Evolutionary conservation across 2,329 filamentous ascomycete species (phyloP).

Genomic region (Xylariaceae sp.): DNA sequence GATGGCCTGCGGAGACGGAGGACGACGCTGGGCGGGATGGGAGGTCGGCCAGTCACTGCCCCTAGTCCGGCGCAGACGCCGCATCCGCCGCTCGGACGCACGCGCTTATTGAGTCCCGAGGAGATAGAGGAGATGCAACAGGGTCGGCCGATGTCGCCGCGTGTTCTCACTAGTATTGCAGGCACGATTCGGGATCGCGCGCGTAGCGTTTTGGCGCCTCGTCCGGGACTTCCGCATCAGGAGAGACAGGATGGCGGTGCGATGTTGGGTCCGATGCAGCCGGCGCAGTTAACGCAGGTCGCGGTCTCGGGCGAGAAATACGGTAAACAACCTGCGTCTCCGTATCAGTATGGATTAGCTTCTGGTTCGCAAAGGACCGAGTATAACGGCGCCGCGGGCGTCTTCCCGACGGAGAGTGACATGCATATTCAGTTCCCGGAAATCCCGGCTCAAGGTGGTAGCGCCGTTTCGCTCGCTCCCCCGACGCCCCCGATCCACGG

Average conservation of each 20-base stretch:
- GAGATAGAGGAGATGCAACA: conserved; percentile 54
- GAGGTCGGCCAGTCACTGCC: conserved; percentile 35
- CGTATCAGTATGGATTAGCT: conserved; percentile 47
- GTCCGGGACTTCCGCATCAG: conserved; percentile 38
- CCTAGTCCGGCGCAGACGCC: conserved; percentile 33
- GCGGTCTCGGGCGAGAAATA: conserved; percentile 44
- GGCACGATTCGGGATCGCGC: conserved; percentile 50
- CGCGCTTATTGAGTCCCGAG: conserved; percentile 67
- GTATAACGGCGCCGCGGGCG: conserved; percentile 46
- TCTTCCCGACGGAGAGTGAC: conserved; percentile 37
- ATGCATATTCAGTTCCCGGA: conserved; percentile 44
- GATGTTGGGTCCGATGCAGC: conserved; percentile 52
- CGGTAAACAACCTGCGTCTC: conserved; percentile 34
- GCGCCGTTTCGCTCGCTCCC: conserved; percentile 42
- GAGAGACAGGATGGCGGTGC: conserved; percentile 30
- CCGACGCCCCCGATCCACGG: conserved; percentile 58
- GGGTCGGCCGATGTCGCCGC: conserved; percentile 41
- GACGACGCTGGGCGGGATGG: conserved; percentile 45
- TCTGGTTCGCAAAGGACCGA: conserved; percentile 40
- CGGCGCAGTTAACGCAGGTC: conserved; percentile 59
- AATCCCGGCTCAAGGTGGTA: conserved; percentile 38
- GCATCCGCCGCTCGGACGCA: conserved; percentile 84
- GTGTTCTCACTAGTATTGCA: conserved; percentile 50
- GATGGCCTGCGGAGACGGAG: conserved; percentile 77
- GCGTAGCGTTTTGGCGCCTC: conserved; percentile 37